Percentiles rank a stretch among this genome's conserved stretches.
These are phyloP conservation scores for Seiridium cupressi DNA, from an alignment of 2,329 filamentous ascomycete genomes.

Conservation along the genomic window DNA sequence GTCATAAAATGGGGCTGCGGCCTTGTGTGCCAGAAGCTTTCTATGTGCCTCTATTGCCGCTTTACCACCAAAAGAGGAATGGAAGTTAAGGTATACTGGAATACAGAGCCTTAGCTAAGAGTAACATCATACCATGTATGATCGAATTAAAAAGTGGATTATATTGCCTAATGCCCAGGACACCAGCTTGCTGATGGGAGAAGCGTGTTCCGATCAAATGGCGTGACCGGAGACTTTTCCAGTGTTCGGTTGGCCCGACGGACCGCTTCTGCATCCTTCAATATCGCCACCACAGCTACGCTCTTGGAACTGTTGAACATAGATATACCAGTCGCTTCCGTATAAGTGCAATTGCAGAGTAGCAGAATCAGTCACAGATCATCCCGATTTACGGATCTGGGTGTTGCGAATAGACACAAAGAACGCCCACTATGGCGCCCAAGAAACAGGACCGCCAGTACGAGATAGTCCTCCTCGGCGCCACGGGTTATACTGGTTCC, in stretches of 20 bases:
- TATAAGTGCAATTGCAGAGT: background rate
- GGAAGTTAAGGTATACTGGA: too few species aligned
- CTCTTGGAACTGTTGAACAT: too few species aligned
- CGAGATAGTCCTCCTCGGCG: slow-evolving; percentile 8
- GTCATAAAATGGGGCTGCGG: too few species aligned
- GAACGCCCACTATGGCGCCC: background rate
- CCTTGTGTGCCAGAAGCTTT: too few species aligned
- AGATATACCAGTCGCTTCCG: background rate
- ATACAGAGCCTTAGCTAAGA: too few species aligned
- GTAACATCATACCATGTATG: too few species aligned
- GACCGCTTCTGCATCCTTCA: background rate
- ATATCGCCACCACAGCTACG: background rate
- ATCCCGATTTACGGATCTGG: background rate
- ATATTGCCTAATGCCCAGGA: too few species aligned
- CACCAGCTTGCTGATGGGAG: too few species aligned
- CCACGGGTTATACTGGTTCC: slow-evolving; percentile 76
- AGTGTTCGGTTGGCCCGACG: background rate
- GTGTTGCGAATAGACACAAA: background rate
- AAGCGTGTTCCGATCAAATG: too few species aligned
- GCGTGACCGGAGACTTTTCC: background rate
- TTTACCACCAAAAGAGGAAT: too few species aligned
- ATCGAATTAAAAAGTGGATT: too few species aligned
- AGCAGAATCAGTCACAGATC: background rate
- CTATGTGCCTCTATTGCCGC: too few species aligned
- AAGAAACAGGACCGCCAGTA: slow-evolving; percentile 2